Evolutionary conservation across 1,284 basidiomycete species (phyloP).

Genomic region (Ustilago curta): DNA sequence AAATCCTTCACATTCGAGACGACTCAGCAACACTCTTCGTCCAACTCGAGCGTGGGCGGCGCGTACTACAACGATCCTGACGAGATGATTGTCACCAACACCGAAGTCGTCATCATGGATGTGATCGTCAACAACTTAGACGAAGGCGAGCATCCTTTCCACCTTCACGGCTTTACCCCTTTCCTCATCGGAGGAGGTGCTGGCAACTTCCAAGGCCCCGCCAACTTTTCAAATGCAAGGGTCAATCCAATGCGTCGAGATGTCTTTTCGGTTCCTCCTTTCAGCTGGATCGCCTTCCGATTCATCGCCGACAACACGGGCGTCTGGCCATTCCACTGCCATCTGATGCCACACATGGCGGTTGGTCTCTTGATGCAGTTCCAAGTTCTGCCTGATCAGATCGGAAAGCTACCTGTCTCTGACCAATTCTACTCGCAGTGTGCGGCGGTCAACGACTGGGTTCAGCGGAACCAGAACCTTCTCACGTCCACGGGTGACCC

Average conservation of each 20-base stretch:
- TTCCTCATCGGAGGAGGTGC: slow-evolving; percentile 67
- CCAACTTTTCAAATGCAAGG: slow-evolving; percentile 37
- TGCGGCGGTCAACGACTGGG: slow-evolving; percentile 34
- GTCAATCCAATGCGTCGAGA: slow-evolving; percentile 56
- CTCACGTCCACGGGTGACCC: slow-evolving; percentile 31
- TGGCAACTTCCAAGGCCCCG: slow-evolving; percentile 53
- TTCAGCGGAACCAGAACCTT: slow-evolving; percentile 27
- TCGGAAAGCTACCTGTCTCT: slow-evolving; percentile 17
- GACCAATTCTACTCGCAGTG: slow-evolving; percentile 29
- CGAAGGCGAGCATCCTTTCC: slow-evolving; percentile 72
- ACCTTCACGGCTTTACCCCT: slow-evolving; percentile 61
- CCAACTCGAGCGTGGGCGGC: slow-evolving; percentile 29
- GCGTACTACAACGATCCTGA: slow-evolving; percentile 38
- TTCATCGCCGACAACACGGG: slow-evolving; percentile 60
- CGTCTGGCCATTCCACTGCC: slow-evolving; percentile 61
- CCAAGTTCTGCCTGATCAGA: slow-evolving; percentile 39
- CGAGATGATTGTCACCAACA: slow-evolving; percentile 47
- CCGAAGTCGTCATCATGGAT: slow-evolving; percentile 60
- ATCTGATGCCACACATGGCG: slow-evolving; percentile 52
- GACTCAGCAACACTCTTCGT: slow-evolving; percentile 18
- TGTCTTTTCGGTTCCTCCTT: slow-evolving; percentile 51
- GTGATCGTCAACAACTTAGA: slow-evolving; percentile 68
- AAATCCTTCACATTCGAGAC: slow-evolving; percentile 40
- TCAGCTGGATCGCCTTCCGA: slow-evolving; percentile 55
- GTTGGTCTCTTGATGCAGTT: slow-evolving; percentile 56